Conservation (phyloP, 1,284 basidiomycete genomes). For the Cutaneotrichosporon daszewskae region DNA sequence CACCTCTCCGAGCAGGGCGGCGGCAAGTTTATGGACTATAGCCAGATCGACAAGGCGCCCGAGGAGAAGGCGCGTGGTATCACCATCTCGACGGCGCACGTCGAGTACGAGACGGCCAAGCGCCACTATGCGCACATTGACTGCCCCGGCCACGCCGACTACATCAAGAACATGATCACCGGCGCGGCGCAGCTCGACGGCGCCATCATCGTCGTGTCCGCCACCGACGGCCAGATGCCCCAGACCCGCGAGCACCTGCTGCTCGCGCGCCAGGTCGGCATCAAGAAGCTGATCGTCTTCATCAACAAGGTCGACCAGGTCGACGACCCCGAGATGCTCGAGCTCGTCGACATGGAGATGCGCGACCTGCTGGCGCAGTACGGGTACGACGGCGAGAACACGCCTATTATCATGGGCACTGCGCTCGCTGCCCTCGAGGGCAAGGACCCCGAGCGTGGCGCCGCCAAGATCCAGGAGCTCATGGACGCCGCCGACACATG, state of each 20-base stretch:
- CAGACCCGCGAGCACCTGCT: constrained; percentile 98
- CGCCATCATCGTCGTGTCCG: constrained; percentile 95
- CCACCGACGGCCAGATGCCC: constrained; percentile 99
- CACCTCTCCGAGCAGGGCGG: constrained; percentile 74
- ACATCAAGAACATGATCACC: constrained; percentile 99
- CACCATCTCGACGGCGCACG: constrained; percentile 82
- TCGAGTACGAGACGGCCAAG: constrained; percentile 90
- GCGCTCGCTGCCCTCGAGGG: constrained; percentile 93
- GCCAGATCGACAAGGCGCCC: constrained; percentile 98
- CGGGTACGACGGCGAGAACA: constrained; percentile 94
- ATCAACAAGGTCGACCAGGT: constrained; percentile 97
- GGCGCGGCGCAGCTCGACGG: constrained; percentile 99
- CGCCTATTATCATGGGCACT: constrained; percentile 94
- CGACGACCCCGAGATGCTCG: constrained; percentile 95
- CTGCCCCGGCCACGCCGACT: constrained; percentile 66
- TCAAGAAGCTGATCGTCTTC: constrained; percentile 97
- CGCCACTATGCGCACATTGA: constrained; percentile 99
- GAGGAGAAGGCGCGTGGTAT: constrained; percentile 99
- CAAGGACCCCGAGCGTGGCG: constrained; percentile 69
- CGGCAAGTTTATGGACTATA: constrained; percentile 96
- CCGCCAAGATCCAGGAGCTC: constrained; percentile 74
- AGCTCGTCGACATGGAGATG: constrained; percentile 99
- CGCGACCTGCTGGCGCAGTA: constrained; percentile 89
- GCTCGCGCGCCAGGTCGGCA: constrained; percentile 95
- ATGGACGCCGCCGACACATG: constrained; percentile 86